Evolutionary conservation across 805 yeast genomes (phyloP).

Genomic region (Wickerhamiella azymoides): DNA sequence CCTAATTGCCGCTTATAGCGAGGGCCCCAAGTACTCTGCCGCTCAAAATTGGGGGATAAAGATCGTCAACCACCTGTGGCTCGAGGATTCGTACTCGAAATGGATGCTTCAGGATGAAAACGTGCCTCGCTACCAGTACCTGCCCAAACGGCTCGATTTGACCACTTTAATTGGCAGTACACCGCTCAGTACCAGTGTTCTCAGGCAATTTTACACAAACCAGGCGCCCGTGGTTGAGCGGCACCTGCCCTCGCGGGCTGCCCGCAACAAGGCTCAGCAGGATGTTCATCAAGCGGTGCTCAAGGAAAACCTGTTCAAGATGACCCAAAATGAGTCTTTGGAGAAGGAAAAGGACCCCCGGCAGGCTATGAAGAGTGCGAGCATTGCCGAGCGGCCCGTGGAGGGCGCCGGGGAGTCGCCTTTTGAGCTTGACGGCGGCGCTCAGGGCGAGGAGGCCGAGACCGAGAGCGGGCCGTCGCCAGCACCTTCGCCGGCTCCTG

Average conservation of each 20-base stretch:
- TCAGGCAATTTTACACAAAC: constrained; percentile 29
- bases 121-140: constrained; percentile 34
- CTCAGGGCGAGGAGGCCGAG: neutral
- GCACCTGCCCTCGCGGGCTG: constrained; percentile 26
- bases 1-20: constrained; percentile 50
- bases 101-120: constrained; percentile 43
- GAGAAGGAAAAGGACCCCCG: constrained; percentile 16
- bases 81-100: constrained; percentile 59
- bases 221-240: constrained; percentile 9
- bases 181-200: constrained; percentile 30
- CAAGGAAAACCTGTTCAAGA: constrained; percentile 43
- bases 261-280: constrained; percentile 51
- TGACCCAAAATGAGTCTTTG: constrained; percentile 37
- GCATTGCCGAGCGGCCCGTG: constrained; percentile 21
- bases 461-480: neutral
- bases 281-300: constrained; percentile 57
- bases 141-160: constrained; percentile 31
- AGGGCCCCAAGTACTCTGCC: constrained; percentile 64
- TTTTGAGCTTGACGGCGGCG: constrained; percentile 13
- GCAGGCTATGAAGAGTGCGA: constrained; percentile 19
- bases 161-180: constrained; percentile 42
- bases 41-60: constrained; percentile 56
- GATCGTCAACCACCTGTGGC: constrained; percentile 72
- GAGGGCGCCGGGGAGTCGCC: too few species aligned
- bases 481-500: neutral